Evolutionary conservation across 805 yeast genomes (phyloP), one percentile per base, ranked within the genome.

Genomic region (Lipomyces starkeyi): DNA sequence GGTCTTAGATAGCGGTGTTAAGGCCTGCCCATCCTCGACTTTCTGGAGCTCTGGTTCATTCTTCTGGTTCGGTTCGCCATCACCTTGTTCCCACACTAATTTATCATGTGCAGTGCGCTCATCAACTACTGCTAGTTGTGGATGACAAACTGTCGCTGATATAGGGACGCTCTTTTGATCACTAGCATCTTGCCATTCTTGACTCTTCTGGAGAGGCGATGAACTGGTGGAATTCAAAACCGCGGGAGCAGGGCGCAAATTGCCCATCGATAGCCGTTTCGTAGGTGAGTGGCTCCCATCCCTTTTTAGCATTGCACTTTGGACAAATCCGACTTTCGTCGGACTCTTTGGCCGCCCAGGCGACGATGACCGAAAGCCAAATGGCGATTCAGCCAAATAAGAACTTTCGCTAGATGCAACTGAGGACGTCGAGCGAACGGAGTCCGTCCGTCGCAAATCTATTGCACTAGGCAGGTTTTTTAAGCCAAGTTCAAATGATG

Each of bases 241-340:
- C 13, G 64, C 65, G 2, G 71, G 66, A 27, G 69, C 71, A 11
- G 71, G 71, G 13, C 66, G 29, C 56, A 68, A 34, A 55, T 65
- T 64, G n/a, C 53, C 58, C 53, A 68, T 68, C 20, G 71, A 68
- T 34, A 65, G 47, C 22, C 71, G 56, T 27, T 68, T 68, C 20
- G 71, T 62, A 9, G 49, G 20, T 14, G 35, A 61, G 22, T 14
- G 20, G 25, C 62, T 27, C 32, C 65, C 66, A 13, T 62, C 67
- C 22, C 62, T 59, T 47, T 63, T 67, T 25, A 62, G 47, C 65
- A 68, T 60, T 3, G 71, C 71, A 29, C 71, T 68, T 37, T 68
- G 71, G 3, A 68, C 71, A 40, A 68, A 68, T 11, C 70, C 68
- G 20, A 62, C 69, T 22, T 56, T 56, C 1, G 60, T 63, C 22